Base-by-base conservation (phyloP, 495 filamentous ascomycete genomes). In the Elasticomyces elasticus region DNA sequence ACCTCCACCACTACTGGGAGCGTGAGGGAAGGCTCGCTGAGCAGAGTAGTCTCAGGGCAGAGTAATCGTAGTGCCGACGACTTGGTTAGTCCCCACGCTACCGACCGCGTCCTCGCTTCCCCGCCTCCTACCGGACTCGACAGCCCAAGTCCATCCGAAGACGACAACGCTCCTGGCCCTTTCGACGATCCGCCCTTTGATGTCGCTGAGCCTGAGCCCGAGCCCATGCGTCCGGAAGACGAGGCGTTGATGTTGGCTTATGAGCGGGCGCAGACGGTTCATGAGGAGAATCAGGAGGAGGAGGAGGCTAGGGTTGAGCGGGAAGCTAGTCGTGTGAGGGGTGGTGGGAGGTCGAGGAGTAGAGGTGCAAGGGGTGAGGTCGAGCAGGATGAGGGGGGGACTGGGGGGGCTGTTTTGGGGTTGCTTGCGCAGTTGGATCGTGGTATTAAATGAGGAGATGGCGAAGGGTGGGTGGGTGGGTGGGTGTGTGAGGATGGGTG, bases 211-310 rank as follows among this genome's bases (percentile, higher is more conserved):
- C 25, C 41, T 1, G 46, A 57, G 30, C 24, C 27, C 15, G 47
- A 51, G 28, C 23, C 11, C 12, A 9, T 57, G 20, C 49, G 59
- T 3, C 59, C 59, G 2, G 59, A 62, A 35, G 59, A 62, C 38
- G 59, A 62, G 23, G 59, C 59, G 35, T 43, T 47, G 10, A 49
- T 49, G 49, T 48, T 62, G 45, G 59, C 59, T 15, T 62, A 58
- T 25, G 59, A 62, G 41, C 59, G 59, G 19, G 59, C 59, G 23
- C 49, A 51, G 50, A 51, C 49, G 43, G 49, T 55, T 25, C 24
- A 54, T 30, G 49, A 58, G 45, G 59, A 62, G 47, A 54, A 62
- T 40, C 19, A 27, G 50, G 55, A 58, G 51, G 59, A 57, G 27
- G 59, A 49, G 11, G 59, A 49, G 35, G 59, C 30, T 24, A 35